A percentile compares a stretch with the other conserved stretches of the same genome.
Conservation (phyloP, 2,329 filamentous ascomycete species). For the Penicillium sp. region DNA sequence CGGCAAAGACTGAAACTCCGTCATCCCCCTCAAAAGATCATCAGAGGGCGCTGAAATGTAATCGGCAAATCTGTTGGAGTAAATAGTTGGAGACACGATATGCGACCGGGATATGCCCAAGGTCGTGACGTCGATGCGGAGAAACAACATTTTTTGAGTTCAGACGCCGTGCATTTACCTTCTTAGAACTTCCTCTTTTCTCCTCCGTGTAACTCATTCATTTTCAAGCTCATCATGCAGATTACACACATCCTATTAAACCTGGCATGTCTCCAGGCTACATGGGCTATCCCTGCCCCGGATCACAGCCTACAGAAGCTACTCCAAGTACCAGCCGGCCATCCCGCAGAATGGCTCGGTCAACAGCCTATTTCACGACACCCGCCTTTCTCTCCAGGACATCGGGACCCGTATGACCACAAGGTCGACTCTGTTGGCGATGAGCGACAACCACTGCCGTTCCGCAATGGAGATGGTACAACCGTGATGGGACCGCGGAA, state of each 20-base stretch:
- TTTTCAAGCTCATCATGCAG: neutral
- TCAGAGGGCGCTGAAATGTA: neutral
- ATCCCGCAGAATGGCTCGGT: neutral
- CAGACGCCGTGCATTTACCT: neutral
- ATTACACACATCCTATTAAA: neutral
- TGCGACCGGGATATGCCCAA: neutral
- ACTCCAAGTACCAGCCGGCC: conserved; percentile 24
- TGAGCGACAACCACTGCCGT: conserved; percentile 64
- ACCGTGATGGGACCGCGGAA: conserved; percentile 71
- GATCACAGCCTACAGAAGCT: conserved; percentile 37
- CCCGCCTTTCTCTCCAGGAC: conserved; percentile 59
- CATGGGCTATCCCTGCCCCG: conserved; percentile 15
- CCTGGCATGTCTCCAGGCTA: conserved; percentile 2
- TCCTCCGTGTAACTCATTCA: neutral
- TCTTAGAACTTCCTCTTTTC: neutral
- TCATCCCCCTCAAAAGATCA: neutral
- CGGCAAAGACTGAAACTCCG: neutral
- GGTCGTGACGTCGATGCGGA: conserved; percentile 2
- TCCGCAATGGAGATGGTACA: conserved; percentile 63
- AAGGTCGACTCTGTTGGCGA: conserved; percentile 62
- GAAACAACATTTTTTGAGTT: neutral
- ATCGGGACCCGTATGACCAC: conserved; percentile 62
- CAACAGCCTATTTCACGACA: conserved; percentile 1
- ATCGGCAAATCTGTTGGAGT: neutral
- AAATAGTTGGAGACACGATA: neutral